Evolutionary conservation across 2,329 filamentous ascomycete species (phyloP).

Genomic region (Penicillium sp.): DNA sequence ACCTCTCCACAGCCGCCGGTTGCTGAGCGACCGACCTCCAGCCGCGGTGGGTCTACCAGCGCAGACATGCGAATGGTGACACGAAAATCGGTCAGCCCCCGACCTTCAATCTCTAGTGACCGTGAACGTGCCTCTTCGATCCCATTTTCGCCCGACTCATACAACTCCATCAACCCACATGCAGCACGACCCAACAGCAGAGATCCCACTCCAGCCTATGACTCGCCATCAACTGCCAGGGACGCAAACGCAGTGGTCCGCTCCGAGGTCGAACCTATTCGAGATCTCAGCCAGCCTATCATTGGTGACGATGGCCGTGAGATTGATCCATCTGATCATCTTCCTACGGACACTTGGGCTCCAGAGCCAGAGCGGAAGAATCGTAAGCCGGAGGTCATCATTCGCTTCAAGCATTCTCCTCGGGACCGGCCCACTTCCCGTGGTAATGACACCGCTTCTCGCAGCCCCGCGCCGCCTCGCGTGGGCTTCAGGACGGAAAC

Average conservation of each 20-base stretch:
- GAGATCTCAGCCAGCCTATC: conserved; percentile 55
- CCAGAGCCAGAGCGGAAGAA: conserved; percentile 63
- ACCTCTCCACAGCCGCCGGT: conserved; percentile 29
- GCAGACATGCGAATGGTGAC: conserved; percentile 40
- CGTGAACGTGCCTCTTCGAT: conserved; percentile 45
- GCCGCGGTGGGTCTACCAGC: conserved; percentile 34
- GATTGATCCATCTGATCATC: conserved; percentile 66
- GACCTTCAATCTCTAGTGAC: conserved; percentile 45
- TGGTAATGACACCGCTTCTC: conserved; percentile 17
- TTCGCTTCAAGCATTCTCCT: conserved; percentile 46
- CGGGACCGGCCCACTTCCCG: conserved; percentile 20
- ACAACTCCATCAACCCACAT: conserved; percentile 58
- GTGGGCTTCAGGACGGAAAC: conserved; percentile 22
- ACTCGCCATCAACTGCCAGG: conserved; percentile 40
- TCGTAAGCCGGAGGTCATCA: conserved; percentile 49
- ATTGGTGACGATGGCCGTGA: conserved; percentile 64
- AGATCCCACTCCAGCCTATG: conserved; percentile 37
- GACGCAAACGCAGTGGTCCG: conserved; percentile 40
- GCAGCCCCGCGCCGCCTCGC: conserved; percentile 21
- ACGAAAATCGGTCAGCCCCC: conserved; percentile 60
- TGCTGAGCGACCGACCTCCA: conserved; percentile 25
- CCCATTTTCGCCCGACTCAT: conserved; percentile 63
- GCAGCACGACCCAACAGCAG: conserved; percentile 34
- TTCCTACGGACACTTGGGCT: conserved; percentile 65
- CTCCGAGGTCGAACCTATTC: conserved; percentile 38